These are phyloP conservation scores for Tetrahymena thermophila DNA, from an alignment of 73 alveolate species.

Conservation along the genomic window DNA sequence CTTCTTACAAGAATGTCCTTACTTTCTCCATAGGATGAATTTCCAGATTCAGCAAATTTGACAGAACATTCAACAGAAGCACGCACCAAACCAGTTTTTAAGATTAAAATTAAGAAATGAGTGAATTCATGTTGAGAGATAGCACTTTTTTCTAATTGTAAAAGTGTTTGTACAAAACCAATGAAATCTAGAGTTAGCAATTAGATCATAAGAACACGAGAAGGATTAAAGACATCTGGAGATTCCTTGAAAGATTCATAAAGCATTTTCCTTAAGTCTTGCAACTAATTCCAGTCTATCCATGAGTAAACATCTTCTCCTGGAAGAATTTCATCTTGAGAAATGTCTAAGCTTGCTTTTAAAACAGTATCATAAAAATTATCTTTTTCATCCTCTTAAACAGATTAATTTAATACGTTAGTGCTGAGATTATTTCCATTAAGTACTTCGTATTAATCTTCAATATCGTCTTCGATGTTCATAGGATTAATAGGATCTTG, in stretches of 20 bases:
- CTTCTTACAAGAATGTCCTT: not conserved
- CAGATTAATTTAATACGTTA: not conserved
- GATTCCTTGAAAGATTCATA: not conserved
- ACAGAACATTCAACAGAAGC: not conserved
- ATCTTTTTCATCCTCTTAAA: not conserved
- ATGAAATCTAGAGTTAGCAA: not conserved
- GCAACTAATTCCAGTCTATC: not conserved
- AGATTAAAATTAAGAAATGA: not conserved
- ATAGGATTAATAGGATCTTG: not conserved
- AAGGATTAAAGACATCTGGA: not conserved
- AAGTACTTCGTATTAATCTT: not conserved
- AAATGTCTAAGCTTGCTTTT: not conserved
- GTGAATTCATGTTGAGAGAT: not conserved
- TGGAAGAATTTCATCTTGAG: not conserved
- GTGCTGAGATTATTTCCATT: not conserved
- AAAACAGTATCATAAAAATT: not conserved
- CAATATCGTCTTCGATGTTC: not conserved
- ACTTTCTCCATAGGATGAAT: not conserved
- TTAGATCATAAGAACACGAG: constrained; percentile 1
- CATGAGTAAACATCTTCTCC: not conserved
- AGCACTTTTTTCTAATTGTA: not conserved
- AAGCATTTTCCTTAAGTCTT: not conserved
- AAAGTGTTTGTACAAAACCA: not conserved
- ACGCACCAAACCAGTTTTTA: not conserved
- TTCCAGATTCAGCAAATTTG: not conserved